Evolutionary conservation across 83 land plant species (phyloP).

Genomic region (Picea abies): DNA sequence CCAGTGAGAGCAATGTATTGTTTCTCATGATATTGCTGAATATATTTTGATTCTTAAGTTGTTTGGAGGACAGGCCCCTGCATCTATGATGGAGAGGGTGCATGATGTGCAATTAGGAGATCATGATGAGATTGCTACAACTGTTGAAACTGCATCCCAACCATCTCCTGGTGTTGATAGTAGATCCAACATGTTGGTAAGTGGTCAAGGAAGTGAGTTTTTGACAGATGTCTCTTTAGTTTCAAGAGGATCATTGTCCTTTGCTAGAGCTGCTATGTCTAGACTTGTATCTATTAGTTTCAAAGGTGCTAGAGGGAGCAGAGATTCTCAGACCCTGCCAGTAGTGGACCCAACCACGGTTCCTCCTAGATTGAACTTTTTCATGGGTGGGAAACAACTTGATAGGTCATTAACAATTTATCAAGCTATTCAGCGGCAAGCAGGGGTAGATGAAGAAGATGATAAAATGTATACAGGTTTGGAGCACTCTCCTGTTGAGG

Average conservation of each 20-base stretch:
- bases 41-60: constrained; percentile 23
- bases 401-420: constrained; percentile 62
- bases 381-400: constrained; percentile 61
- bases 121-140: constrained; percentile 29
- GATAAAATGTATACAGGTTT: constrained; percentile 9
- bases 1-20: neutral
- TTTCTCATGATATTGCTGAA: neutral
- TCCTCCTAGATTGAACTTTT: constrained; percentile 54
- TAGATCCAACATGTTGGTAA: constrained; percentile 25
- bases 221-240: constrained; percentile 24
- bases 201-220: constrained; percentile 38
- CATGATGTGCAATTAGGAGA: constrained; percentile 55
- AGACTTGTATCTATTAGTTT: constrained; percentile 22
- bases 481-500: constrained; percentile 9
- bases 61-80: constrained; percentile 41
- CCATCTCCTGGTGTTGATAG: constrained; percentile 22
- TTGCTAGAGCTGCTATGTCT: constrained; percentile 48
- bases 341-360: constrained; percentile 26
- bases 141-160: constrained; percentile 28
- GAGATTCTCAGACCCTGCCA: constrained; percentile 28
- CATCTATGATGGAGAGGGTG: constrained; percentile 42
- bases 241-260: constrained; percentile 37
- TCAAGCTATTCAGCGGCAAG: constrained; percentile 73
- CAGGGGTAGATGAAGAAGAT: constrained; percentile 45
- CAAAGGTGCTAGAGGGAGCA: constrained; percentile 8